These are phyloP conservation scores for Scalesia atractyloides DNA, from an alignment of 129 eudicot genomes.

Conservation along the genomic window DNA sequence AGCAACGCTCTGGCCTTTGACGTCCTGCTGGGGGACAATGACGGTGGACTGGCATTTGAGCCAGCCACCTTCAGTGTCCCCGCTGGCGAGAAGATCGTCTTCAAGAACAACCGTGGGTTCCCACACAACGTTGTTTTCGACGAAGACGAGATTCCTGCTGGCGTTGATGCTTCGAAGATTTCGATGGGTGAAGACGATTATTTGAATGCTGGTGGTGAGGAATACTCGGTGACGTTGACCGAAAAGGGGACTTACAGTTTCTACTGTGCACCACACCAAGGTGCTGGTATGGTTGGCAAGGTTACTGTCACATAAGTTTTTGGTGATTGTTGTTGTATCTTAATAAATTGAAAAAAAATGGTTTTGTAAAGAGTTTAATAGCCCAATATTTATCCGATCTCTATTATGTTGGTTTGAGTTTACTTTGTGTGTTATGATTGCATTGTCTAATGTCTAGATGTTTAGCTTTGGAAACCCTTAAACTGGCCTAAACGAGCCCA, in stretches of 20 bases:
- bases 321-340: no score
- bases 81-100: constrained; percentile 71
- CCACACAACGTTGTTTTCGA: constrained; percentile 92
- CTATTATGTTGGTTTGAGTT: constrained; percentile 5
- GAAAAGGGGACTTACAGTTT: constrained; percentile 84
- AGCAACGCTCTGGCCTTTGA: constrained; percentile 78
- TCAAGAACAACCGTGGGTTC: constrained; percentile 89
- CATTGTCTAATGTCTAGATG: neutral
- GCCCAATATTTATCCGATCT: no score
- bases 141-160: constrained; percentile 81
- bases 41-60: constrained; percentile 59
- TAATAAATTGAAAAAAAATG: neutral
- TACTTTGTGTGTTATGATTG: neutral
- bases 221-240: constrained; percentile 53
- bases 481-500: no score
- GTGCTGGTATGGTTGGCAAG: constrained; percentile 91
- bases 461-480: neutral
- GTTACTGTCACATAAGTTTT: constrained; percentile 54
- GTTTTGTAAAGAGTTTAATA: no score
- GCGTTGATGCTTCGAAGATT: constrained; percentile 64
- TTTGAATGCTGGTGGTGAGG: constrained; percentile 74
- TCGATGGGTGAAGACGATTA: constrained; percentile 75
- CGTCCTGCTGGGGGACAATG: constrained; percentile 54
- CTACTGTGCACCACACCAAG: constrained; percentile 88
- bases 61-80: constrained; percentile 55